phyloP scores from a whole-genome alignment of 176 grass and related monocot species.

The Eremochloa ophiuroides region DNA sequence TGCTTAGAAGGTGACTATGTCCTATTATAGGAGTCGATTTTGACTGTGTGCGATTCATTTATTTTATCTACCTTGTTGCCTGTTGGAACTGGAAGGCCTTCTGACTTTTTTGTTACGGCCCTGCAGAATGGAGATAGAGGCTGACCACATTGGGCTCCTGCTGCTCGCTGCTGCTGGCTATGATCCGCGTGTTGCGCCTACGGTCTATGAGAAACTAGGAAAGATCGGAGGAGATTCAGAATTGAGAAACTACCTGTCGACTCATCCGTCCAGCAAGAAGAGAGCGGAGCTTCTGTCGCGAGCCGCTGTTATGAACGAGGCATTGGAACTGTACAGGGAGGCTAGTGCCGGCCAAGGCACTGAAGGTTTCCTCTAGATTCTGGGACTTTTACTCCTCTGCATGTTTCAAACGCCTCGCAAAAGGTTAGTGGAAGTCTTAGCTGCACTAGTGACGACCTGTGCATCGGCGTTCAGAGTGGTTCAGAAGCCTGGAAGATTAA shows the following conservation, averaged over 20 bases:
- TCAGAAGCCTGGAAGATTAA: not conserved
- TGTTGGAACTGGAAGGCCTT: constrained; percentile 3
- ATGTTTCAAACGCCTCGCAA: not conserved
- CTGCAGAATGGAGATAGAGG: constrained; percentile 94
- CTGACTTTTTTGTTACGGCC: not conserved
- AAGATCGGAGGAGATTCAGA: constrained; percentile 60
- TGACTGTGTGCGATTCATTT: not conserved
- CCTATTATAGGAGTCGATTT: not conserved
- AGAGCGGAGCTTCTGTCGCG: constrained; percentile 55
- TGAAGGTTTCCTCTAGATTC: constrained; percentile 79
- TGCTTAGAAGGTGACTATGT: no score
- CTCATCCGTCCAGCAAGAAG: constrained; percentile 92
- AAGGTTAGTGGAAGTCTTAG: not conserved
- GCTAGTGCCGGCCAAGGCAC: constrained; percentile 40
- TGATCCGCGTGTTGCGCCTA: constrained; percentile 78
- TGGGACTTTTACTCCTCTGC: not conserved
- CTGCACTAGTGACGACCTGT: not conserved
- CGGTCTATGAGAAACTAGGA: constrained; percentile 78
- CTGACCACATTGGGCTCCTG: constrained; percentile 92
- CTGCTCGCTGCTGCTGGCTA: constrained; percentile 83
- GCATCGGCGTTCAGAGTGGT: not conserved
- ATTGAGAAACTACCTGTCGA: constrained; percentile 70
- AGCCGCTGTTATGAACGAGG: constrained; percentile 79
- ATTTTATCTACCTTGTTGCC: not conserved
- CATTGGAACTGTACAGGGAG: constrained; percentile 59